Evolutionary conservation across 495 filamentous ascomycete species (phyloP), one percentile per base, ranked within the genome.

Genomic region (Emericellopsis terricola): DNA sequence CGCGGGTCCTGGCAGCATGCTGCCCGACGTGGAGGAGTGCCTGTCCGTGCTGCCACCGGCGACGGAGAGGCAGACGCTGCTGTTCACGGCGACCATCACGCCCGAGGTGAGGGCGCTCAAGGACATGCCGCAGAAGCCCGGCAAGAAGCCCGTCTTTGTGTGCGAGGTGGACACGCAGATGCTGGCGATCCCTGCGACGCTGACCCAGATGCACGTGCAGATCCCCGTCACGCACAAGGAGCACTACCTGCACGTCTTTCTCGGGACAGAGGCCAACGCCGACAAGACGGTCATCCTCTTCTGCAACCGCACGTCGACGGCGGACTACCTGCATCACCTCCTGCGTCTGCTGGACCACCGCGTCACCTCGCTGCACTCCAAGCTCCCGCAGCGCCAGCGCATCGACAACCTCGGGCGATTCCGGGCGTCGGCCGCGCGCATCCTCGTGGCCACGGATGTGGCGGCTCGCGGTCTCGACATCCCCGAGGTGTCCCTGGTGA

Each of bases 41-140:
- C 63, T 99, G 3, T 69, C 65, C 3, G 71, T 73, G 2, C 69
- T 96, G 1, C 87, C 89, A 1, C 70, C 83, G 0, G 50, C 57
- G 0, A 48, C 60, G 2, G 62, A 82, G 44, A 71, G 89, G 10
- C 91, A 94, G 43, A 92, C 85, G 8, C 71, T 86, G 27, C 72
- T 96, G n/a, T 97, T 96, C 60, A 97, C 89, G 2, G 89, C 89
- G 9, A 97, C 89, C 3, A 65, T 96, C 16, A 96, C 91, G 0
- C 71, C 79, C n/a, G 87, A 96, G 56, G 81, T 97, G 7, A 72
- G 76, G 24, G 76, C 79, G 3, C 53, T 96, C 27, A 83, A 92
- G 50, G 64, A 73, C 18, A 64, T 78, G 48, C 76, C 84, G 9
- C 65, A 66, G n/a, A 51, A 70, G 10, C 54, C 64, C 2, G 65